phyloP scores from a whole-genome alignment of 306 rosid genomes.

The Styphnolobium japonicum region DNA sequence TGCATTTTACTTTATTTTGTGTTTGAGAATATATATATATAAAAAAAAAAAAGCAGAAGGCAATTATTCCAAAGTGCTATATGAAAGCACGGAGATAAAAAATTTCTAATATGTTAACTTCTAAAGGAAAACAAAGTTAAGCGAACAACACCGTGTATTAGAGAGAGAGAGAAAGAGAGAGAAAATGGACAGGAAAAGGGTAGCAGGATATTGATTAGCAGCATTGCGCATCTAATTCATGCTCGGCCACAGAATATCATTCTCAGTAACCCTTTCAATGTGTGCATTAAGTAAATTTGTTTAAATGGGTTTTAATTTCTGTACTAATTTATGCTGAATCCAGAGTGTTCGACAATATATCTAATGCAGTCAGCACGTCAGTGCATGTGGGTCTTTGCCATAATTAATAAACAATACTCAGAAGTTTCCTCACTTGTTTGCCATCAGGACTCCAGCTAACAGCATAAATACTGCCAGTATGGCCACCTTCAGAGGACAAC shows the following conservation, averaged over 20 bases:
- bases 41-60: not conserved
- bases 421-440: constrained; percentile 56
- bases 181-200: not conserved
- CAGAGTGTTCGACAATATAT: not conserved
- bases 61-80: not conserved
- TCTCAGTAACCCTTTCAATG: not conserved
- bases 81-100: not conserved
- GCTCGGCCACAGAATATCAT: not conserved
- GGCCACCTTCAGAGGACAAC: constrained; percentile 83
- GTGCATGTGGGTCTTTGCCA: not conserved
- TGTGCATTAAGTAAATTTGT: not conserved
- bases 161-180: not conserved
- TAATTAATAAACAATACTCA: not conserved
- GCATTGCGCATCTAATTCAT: not conserved
- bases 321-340: not conserved
- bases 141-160: not conserved
- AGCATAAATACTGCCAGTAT: constrained; percentile 92
- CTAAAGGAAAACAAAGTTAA: constrained; percentile 9
- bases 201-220: not conserved
- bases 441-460: constrained; percentile 97
- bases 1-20: not conserved
- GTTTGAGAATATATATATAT: not conserved
- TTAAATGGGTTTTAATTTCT: not conserved
- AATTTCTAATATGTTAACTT: not conserved
- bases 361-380: not conserved